phyloP scores from a whole-genome alignment of 768 basidiomycete species.

The Tricholoma bakamatsutake region DNA sequence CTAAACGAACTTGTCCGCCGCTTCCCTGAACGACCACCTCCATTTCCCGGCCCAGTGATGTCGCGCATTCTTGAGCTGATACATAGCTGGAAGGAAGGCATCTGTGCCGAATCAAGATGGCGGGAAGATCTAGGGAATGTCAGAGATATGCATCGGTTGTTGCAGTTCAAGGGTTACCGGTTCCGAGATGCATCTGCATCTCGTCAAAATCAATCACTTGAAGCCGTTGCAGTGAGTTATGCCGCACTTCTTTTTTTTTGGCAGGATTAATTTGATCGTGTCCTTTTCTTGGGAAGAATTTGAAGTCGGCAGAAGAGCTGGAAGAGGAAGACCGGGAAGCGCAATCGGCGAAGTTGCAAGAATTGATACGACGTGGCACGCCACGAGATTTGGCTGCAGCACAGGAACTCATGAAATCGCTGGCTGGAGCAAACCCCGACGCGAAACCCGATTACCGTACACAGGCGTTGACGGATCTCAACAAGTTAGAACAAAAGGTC shows the following conservation, averaged over 20 bases:
- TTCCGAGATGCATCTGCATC: conserved; percentile 48
- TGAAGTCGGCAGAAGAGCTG: conserved; percentile 94
- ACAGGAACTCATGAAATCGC: conserved; percentile 93
- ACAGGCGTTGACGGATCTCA: conserved; percentile 85
- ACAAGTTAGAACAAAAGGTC: conserved; percentile 92
- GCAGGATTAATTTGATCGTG: not conserved
- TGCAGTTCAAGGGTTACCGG: conserved; percentile 90
- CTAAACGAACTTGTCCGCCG: conserved; percentile 96
- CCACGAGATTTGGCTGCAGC: conserved; percentile 93
- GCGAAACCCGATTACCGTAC: conserved; percentile 90
- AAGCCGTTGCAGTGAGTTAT: conserved; percentile 39
- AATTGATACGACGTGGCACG: conserved; percentile 92
- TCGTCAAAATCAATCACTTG: conserved; percentile 27
- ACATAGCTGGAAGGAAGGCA: conserved; percentile 89
- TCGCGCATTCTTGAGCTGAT: conserved; percentile 89
- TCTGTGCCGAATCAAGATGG: conserved; percentile 85
- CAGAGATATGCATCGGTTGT: conserved; percentile 91
- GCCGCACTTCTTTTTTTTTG: not conserved
- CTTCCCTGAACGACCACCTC: conserved; percentile 96
- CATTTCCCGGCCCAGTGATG: conserved; percentile 94
- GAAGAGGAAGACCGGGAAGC: conserved; percentile 94
- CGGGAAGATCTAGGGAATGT: conserved; percentile 97
- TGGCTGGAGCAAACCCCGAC: conserved; percentile 94
- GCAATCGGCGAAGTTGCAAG: conserved; percentile 97
- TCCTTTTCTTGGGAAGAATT: conserved; percentile 42